phyloP scores from a whole-genome alignment of 1,284 basidiomycete genomes.

The Trametes polyzona region DNA sequence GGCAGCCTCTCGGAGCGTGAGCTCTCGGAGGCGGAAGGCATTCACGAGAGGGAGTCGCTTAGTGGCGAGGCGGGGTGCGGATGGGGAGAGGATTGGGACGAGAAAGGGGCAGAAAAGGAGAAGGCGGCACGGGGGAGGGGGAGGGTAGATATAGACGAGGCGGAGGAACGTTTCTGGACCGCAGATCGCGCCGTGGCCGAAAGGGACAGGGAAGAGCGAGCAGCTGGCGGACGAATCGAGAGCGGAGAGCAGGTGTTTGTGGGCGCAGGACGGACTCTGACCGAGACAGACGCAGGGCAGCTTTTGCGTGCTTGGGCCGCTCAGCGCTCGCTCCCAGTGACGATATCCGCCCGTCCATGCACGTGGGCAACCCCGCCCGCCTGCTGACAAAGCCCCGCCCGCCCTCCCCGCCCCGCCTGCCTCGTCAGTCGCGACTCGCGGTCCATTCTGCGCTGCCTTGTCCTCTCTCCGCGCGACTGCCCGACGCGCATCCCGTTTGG shows the following conservation, averaged over 20 bases:
- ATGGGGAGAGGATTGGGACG: slow-evolving; percentile 5
- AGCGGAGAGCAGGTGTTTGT: neutral
- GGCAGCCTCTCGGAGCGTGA: slow-evolving; percentile 32
- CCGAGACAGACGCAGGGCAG: neutral
- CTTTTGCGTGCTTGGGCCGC: slow-evolving; percentile 16
- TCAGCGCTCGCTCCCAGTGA: slow-evolving; percentile 15
- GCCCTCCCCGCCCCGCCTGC: neutral
- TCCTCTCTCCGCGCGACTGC: neutral
- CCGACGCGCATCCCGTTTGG: neutral
- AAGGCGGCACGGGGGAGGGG: neutral
- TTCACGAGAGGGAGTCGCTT: slow-evolving; percentile 31
- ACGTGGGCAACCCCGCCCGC: slow-evolving; percentile 20
- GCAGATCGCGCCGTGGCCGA: slow-evolving; percentile 17
- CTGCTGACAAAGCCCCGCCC: slow-evolving; percentile 24
- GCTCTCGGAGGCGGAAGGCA: slow-evolving; percentile 34
- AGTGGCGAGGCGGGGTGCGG: slow-evolving; percentile 16
- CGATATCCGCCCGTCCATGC: slow-evolving; percentile 20
- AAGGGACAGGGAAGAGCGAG: neutral
- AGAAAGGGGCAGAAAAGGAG: slow-evolving; percentile 18
- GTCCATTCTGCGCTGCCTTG: neutral
- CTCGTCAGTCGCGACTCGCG: neutral
- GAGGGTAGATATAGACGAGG: slow-evolving; percentile 13
- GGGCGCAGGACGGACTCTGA: neutral
- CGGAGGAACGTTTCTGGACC: slow-evolving; percentile 26
- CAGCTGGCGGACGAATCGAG: neutral